Evolutionary conservation across 306 rosid genomes (phyloP), one percentile per base, ranked within the genome.

Genomic region (Trifolium repens): DNA sequence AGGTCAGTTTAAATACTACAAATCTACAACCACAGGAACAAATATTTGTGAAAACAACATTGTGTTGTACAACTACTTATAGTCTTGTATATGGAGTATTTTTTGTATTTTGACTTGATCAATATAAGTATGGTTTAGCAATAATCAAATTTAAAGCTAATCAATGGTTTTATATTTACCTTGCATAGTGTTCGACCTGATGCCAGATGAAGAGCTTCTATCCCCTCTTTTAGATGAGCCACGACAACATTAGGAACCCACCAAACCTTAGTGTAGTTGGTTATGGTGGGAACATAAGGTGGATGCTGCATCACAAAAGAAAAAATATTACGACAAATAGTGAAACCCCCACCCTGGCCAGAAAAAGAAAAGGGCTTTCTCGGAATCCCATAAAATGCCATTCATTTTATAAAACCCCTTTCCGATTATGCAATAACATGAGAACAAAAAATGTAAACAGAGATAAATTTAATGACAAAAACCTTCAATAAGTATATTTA

Each of bases 181-280:
- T 89, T 92, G 82, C 99, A 96, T 84, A 91, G 9, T 44, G 98
- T 88, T 61, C 99, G 96, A 52, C 99, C 99, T n/a, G 98, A 73
- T 71, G 99, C 97, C 77, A 96, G 70, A 87, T 92, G 99, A 81
- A 92, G 74, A 64, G 89, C 99, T 89, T 92, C 98, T 78, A 96
- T 90, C 69, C 98, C 99, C 83, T 96, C 99, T 81, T 92, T 92
- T 73, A 78, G 91, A 90, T 92, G 99, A 82, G 93, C 98, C 81
- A 96, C 99, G 15, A 92, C 91, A 14, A 92, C 99, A 85, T 96
- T 96, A 27, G 98, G 98, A 79, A 96, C 93, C 99, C 99, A 96
- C 99, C 99, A 96, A 61, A 96, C 89, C 67, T 89, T 87, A 72
- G 99, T 96, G 91, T 96, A 87, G 91, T 92, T 96, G 76, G 99